Base-by-base conservation (phyloP, 768 basidiomycete species). In the Lactarius deliciosus region DNA sequence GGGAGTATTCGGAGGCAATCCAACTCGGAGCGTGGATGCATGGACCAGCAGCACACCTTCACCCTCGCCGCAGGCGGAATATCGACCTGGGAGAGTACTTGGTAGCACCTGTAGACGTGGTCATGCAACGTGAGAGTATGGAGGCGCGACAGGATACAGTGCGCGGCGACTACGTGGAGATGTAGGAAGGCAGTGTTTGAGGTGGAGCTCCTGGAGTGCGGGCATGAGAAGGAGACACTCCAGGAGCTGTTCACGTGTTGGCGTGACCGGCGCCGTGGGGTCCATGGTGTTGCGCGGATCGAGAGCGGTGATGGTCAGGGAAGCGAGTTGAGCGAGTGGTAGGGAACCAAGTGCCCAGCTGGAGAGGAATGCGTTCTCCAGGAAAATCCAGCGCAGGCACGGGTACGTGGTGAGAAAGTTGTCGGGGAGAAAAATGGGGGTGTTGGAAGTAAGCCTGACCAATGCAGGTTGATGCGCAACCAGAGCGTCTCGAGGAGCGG, bases 1-100 rank as follows among this genome's bases (percentile, higher is more conserved):
- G 66, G 66, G 9, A 67, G 41, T 53, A 67, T 28, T 5, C 53
- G 66, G 9, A 67, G 53, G 58, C 66, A 67, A 53, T 67, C 66
- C 34, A 63, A 43, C 41, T 67, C 66, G 32, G 66, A 59, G 22
- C 34, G 66, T 2, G 66, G 66, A 3, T 25, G 38, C 30, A 43
- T 10, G 41, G 66, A 64, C 61, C 66, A 67, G 43, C 66, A 67
- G 6, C 40, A 55, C 11, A 67, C 41, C 36, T 36, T 60, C 40
- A 67, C 45, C 13, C 28, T 55, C 20, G 62, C 9, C 5, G 34
- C 16, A 13, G 57, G 25, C 6, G 62, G 57, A 10, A 67, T 5
- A 22, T 56, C 53, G 41, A 67, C 58, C 25, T 57, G 45, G 40
- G 59, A 50, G 40, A 67, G 32, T 5, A 57, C 34, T 30, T 63